Conservation (phyloP, 495 filamentous ascomycete genomes). For the Pseudoneurospora amorphoporcata region DNA sequence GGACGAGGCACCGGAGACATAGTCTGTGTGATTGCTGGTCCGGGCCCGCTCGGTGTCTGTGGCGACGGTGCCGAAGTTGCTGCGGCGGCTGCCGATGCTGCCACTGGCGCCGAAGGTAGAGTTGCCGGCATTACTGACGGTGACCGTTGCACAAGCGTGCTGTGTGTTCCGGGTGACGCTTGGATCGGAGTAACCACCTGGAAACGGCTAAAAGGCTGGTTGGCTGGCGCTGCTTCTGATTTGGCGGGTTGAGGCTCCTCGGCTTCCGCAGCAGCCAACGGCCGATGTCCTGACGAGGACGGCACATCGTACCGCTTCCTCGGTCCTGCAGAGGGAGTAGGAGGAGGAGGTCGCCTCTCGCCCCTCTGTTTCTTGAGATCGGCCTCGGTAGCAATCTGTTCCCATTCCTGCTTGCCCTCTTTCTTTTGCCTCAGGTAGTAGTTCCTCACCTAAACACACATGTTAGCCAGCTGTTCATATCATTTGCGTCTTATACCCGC, state of each 20-base stretch:
- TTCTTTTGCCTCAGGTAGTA: conserved; percentile 75
- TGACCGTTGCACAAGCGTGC: conserved; percentile 13
- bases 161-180: conserved; percentile 16
- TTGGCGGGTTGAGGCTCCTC: conserved; percentile 42
- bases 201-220: conserved; percentile 28
- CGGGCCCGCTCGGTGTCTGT: background rate
- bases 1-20: conserved; percentile 31
- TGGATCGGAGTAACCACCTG: conserved; percentile 35
- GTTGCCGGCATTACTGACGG: conserved; percentile 8
- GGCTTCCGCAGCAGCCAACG: conserved; percentile 46
- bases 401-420: conserved; percentile 50
- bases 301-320: conserved; percentile 40
- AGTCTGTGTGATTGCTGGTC: conserved; percentile 19
- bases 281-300: conserved; percentile 44
- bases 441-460: conserved; percentile 67
- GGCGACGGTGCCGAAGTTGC: conserved; percentile 2
- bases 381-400: conserved; percentile 55
- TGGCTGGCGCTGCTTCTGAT: conserved; percentile 21
- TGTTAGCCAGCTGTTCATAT: conserved; percentile 14
- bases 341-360: conserved; percentile 63
- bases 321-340: conserved; percentile 42
- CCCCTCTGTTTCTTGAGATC: conserved; percentile 60
- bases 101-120: conserved; percentile 2
- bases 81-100: background rate
- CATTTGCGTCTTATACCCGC: background rate